Base-by-base conservation (phyloP, 2,329 filamentous ascomycete genomes). In the Penicillium sp. region DNA sequence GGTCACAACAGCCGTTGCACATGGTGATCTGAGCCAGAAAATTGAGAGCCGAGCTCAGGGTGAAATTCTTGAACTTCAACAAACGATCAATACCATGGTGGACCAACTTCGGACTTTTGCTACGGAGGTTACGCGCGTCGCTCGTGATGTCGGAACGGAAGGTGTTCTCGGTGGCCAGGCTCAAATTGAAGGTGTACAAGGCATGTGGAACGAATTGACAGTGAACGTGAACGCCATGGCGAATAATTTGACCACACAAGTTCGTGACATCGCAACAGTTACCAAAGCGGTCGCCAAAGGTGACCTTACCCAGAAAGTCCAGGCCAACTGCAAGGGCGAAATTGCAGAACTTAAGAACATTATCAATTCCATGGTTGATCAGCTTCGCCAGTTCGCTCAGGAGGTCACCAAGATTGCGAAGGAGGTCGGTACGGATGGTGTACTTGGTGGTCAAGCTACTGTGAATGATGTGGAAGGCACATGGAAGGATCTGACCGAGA, bases 281-380 rank as follows among this genome's bases (percentile, higher is more conserved):
- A 88, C 89, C 66, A 90, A 88, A 54, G 87, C 88, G 41, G 88
- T 90, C 61, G 88, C 88, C 65, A 88, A 88, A 78, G 94, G 94
- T 79, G 95, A 99, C 76, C 84, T 99, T 70, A 97, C 93, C 55
- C 94, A 97, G 78, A 97, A 97, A 78, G 94, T 99, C 45, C 92
- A 96, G 77, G 93, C 93, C 64, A 92, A 92, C 73, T 94, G 91
- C 79, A 91, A 89, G 81, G 96, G 91, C 78, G 95, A 94, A 84
- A 98, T 93, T 72, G 91, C 89, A 75, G 92, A 91, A 81, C 90
- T 99, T 73, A 99, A 99, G 80, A 93, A 93, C 63, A 98, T 95
- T 51, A 99, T 98, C 83, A 99, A 99, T 80, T 95, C 91, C 76
- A 99, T 99, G 94, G 94, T 99, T 68, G 95, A 97, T 76, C 95